Percentiles rank a stretch among this genome's conserved stretches.
phyloP scores from a whole-genome alignment of 495 filamentous ascomycete genomes.

The Penicillium lividum region DNA sequence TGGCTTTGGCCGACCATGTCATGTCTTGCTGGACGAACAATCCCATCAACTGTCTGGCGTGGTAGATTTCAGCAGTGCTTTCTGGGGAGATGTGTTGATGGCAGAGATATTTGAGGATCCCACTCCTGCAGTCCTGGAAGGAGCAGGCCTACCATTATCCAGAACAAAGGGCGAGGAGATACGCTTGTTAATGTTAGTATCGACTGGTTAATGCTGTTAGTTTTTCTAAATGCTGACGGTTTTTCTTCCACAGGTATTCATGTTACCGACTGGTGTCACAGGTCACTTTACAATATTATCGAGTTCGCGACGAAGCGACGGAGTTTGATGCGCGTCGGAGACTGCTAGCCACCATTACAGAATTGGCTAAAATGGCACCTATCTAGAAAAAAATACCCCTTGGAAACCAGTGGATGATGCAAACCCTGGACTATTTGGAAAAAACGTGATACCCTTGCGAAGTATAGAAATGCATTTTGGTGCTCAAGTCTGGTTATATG shows the following conservation, averaged over 20 bases:
- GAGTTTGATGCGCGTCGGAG: constrained; percentile 43
- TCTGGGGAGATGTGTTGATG: constrained; percentile 54
- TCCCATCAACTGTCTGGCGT: constrained; percentile 48
- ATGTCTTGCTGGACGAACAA: constrained; percentile 57
- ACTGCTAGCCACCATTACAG: constrained; percentile 31
- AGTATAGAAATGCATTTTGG: constrained; percentile 2
- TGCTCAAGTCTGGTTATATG: not conserved
- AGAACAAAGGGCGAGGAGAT: constrained; percentile 26
- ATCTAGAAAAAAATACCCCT: not conserved
- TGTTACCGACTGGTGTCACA: constrained; percentile 43
- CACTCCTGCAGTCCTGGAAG: constrained; percentile 37
- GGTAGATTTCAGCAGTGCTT: constrained; percentile 45
- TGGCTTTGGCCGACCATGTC: constrained; percentile 54
- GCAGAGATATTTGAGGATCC: constrained; percentile 45
- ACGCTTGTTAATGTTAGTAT: constrained; percentile 40
- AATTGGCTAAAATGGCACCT: constrained; percentile 23
- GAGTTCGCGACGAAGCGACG: constrained; percentile 34
- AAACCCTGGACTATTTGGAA: not conserved
- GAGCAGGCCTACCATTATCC: constrained; percentile 34
- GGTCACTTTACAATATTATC: constrained; percentile 46
- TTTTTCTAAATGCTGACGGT: not conserved
- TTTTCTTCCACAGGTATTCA: constrained; percentile 33
- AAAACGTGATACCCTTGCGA: constrained; percentile 13
- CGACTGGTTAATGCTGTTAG: not conserved
- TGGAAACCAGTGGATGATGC: not conserved